phyloP scores from a whole-genome alignment of 441 rosid species.

The Erodium chrysanthum region DNA sequence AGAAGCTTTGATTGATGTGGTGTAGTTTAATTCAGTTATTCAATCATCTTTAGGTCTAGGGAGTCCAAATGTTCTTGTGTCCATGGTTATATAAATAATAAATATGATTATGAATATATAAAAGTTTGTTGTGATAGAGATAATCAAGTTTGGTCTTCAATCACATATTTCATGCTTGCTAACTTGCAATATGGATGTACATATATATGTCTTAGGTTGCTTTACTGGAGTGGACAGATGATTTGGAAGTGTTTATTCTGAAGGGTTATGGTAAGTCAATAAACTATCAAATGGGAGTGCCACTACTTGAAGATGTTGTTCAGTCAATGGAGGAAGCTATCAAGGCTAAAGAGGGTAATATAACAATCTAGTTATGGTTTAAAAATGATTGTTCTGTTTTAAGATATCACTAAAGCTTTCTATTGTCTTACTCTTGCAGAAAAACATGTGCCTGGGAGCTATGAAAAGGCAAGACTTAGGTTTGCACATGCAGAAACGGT shows the following conservation, averaged over 20 bases:
- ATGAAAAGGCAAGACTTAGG: slow-evolving; percentile 80
- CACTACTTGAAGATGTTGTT: slow-evolving; percentile 72
- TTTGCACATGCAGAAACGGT: slow-evolving; percentile 98
- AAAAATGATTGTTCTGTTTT: too few relatives aligned
- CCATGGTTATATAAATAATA: neutral
- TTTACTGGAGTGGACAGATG: slow-evolving; percentile 94
- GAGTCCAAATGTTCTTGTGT: neutral
- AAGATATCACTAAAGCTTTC: neutral
- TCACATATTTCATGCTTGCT: slow-evolving; percentile 10
- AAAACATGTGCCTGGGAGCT: slow-evolving; percentile 64
- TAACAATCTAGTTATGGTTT: neutral
- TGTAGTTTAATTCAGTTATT: too few relatives aligned
- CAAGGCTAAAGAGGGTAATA: slow-evolving; percentile 58
- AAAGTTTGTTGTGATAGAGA: neutral
- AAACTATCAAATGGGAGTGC: slow-evolving; percentile 83
- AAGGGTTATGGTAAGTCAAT: slow-evolving; percentile 85
- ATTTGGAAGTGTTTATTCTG: slow-evolving; percentile 62
- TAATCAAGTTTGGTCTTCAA: slow-evolving; percentile 9
- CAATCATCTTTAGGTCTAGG: too few relatives aligned
- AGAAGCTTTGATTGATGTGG: too few relatives aligned
- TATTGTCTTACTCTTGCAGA: slow-evolving; percentile 30
- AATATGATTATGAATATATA: neutral
- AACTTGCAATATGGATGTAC: slow-evolving; percentile 19
- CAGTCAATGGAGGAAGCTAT: slow-evolving; percentile 85
- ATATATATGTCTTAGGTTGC: slow-evolving; percentile 37